Evolutionary conservation across 2,329 filamentous ascomycete species (phyloP).

Genomic region (Zymoseptoria passerinii): DNA sequence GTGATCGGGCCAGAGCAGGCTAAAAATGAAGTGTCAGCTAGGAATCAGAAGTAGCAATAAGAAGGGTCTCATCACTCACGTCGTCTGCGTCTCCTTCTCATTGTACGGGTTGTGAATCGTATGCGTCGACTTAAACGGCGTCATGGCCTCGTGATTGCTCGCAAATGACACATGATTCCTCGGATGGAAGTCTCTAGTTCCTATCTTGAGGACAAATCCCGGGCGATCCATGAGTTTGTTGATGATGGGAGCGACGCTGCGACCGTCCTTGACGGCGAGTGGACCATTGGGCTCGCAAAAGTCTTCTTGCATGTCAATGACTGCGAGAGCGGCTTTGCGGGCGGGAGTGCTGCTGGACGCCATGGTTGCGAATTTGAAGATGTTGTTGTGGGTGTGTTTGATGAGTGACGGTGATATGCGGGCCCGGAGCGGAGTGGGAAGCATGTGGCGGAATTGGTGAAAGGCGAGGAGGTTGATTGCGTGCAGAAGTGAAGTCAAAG

Average conservation of each 20-base stretch:
- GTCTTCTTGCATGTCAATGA: constrained; percentile 60
- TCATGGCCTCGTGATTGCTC: constrained; percentile 60
- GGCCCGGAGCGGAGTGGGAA: neutral
- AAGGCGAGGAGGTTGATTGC: neutral
- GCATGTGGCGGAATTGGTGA: neutral
- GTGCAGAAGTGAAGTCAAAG: neutral
- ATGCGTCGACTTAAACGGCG: constrained; percentile 58
- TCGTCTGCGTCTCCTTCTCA: constrained; percentile 50
- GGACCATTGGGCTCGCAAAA: constrained; percentile 82
- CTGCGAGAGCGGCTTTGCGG: constrained; percentile 8
- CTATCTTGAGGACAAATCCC: constrained; percentile 61
- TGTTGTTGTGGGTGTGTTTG: neutral
- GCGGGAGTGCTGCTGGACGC: neutral
- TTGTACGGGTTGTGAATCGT: constrained; percentile 62
- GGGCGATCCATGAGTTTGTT: constrained; percentile 66
- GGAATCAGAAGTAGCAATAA: neutral
- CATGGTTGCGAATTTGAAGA: neutral
- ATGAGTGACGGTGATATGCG: neutral
- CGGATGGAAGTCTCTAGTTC: constrained; percentile 92
- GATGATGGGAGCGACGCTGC: constrained; percentile 59
- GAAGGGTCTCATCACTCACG: constrained; percentile 36
- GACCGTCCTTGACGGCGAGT: constrained; percentile 70
- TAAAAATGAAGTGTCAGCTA: constrained; percentile 25
- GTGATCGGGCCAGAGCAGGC: constrained; percentile 81
- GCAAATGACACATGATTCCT: constrained; percentile 80